Evolutionary conservation across 768 basidiomycete species (phyloP).

Genomic region (Suillus bovinus): DNA sequence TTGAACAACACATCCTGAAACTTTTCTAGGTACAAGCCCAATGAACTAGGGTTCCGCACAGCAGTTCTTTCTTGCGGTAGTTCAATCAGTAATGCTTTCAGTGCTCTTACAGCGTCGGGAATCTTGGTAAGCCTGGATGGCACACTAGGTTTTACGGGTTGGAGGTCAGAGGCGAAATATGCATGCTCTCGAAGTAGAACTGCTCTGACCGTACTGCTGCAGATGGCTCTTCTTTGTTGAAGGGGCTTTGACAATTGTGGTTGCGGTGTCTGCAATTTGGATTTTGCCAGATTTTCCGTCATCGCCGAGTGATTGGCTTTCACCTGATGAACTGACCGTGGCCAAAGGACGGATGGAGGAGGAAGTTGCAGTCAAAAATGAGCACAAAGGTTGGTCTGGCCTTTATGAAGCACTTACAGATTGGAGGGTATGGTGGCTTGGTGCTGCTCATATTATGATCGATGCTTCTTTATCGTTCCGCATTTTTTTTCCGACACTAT

Average conservation of each 20-base stretch:
- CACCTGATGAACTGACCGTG: conserved; percentile 51
- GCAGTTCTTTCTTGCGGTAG: conserved; percentile 69
- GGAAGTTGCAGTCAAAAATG: conserved; percentile 54
- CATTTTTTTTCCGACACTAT: conserved; percentile 77
- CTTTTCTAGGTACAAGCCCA: conserved; percentile 49
- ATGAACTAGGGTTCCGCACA: conserved; percentile 66
- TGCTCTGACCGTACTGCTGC: conserved; percentile 2
- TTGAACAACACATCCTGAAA: not conserved
- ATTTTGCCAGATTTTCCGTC: conserved; percentile 75
- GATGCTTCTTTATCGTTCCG: conserved; percentile 65
- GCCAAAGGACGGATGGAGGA: conserved; percentile 62
- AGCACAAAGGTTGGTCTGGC: conserved; percentile 45
- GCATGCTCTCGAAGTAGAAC: not conserved
- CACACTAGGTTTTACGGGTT: conserved; percentile 62
- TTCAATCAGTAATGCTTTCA: conserved; percentile 79
- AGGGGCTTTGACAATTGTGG: conserved; percentile 54
- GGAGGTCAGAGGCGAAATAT: conserved; percentile 52
- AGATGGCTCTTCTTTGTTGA: conserved; percentile 76
- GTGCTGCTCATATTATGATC: conserved; percentile 60
- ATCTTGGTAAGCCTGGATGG: conserved; percentile 74
- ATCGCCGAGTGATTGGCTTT: conserved; percentile 57
- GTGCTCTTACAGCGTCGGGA: conserved; percentile 73
- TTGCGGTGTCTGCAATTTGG: conserved; percentile 52
- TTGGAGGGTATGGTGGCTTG: conserved; percentile 82
- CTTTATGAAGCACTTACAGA: conserved; percentile 61